Evolutionary conservation across 2,329 filamentous ascomycete genomes (phyloP), one percentile per base, ranked within the genome.

Genomic region (Aaosphaeria pasadenensis): DNA sequence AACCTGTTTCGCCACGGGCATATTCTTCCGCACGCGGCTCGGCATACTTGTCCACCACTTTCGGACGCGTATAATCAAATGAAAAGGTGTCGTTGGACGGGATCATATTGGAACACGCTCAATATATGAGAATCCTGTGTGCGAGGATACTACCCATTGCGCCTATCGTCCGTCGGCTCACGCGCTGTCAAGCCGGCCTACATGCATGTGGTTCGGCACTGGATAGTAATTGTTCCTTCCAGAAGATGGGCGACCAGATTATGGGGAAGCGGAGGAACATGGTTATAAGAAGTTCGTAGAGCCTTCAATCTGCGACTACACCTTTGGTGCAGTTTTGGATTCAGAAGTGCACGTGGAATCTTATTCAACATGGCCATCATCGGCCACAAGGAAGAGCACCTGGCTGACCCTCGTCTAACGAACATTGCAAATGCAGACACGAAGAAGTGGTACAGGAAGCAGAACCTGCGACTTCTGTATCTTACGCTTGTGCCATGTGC

Each of bases 341-440:
- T 9, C 33, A 3, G 4, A 36, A 36, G 33, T 36, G 33, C 33
- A 9, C 33, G 33, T n/a, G 3, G 9, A 9, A 36, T 9, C 33
- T 2, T 9, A 9, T 36, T 9, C 33, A n/a, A 36, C 33, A 43
- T 43, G 41, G 41, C 41, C 11, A 43, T 43, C 4, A 43, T 43
- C 41, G 41, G 41, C 30, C 41, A 43, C 41, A 43, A 43, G 24
- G 41, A 43, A 31, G 41, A 43, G 41, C 41, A 9, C 29, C 6
- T 17, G 30, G 2, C 28, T 6, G 41, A 43, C 17, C 41, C 24
- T 43, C 41, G 41, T 32, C 30, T 43, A 17, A 30, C 17, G 30
- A 11, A 43, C 30, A 30, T 43, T 17, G 41, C 41, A 29, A 43
- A 43, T 9, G 41, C 41, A 30, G 41, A 43, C 24, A 31, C 24